Evolutionary conservation across 148 eudicot species (phyloP), one percentile per base, ranked within the genome.

Genomic region (Diospyros kaki): DNA sequence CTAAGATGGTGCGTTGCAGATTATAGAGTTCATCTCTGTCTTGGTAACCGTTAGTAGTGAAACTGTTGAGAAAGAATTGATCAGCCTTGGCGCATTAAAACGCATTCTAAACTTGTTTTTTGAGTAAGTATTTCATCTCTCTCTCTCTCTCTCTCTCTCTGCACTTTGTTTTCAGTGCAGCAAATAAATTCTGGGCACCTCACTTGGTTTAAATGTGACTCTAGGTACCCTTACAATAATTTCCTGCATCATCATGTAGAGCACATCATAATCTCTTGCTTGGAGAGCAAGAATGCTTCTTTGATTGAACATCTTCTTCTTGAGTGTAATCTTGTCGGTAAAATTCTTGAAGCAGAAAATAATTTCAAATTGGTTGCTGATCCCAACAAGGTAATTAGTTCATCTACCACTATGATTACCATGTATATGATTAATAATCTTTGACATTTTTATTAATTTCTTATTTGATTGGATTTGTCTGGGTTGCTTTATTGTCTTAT

Each of bases 211-310:
- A 40, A 10, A 67, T 79, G 58, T 69, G 71, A 13, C 10, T 83
- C 67, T 70, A 95, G 99, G 90, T 95, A 90, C 76, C 96, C 99
- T 7, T 95, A 81, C 94, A 95, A 95, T 77, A 95, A 92, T 75
- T 95, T 93, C 81, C 81, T 95, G 80, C 99, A 95, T 85, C 94
- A 90, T 76, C 93, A 93, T 81, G 96, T 88, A 45, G 96, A 90
- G 78, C 87, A 62, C 71, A 89, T 95, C 71, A 73, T 95, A 50
- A 13, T 69, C 53, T 88, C 93, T 68, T 93, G 97, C 90, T 79
- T 95, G 70, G 99, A 89, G 82, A 89, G 94, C 88, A 93, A 95
- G 78, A 90, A 81, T 53, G 58, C 85, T 72, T 66, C 83, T 46
- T 88, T 95, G 78, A 80, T 89, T 75, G 85, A 86, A 71, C 99